Evolutionary conservation across 2,329 filamentous ascomycete species (phyloP), one percentile per base, ranked within the genome.

Genomic region (Diaporthe citriasiana): DNA sequence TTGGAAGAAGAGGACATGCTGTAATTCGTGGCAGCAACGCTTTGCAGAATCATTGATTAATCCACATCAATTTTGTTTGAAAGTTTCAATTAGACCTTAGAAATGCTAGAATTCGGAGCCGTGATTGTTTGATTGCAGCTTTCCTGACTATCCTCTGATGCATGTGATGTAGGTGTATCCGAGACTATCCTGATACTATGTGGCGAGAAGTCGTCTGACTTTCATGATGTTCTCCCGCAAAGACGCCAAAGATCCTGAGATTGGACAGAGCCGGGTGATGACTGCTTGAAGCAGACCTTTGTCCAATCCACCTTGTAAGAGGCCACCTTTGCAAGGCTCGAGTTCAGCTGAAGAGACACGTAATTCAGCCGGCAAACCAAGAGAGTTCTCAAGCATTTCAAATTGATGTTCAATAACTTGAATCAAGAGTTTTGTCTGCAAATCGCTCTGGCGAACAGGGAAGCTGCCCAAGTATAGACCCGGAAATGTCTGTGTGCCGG

Each of bases 351-450:
- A 47, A 15, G 42, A 50, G 4, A 50, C 10, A 33, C 42, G 42
- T 19, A 65, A 47, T 13, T 65, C 59, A 7, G 5, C 27, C 15
- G 59, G 59, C 42, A 65, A 33, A 15, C 42, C 59, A 4, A 65
- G 27, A 19, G 27, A 13, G 9, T 47, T 35, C 27, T 65, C 59
- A 22, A 65, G 30, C 42, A 65, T 47, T 33, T 65, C 59, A 35
- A 65, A 65, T 30, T 65, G 40, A n/a, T 65, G 42, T 12, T 65
- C 42, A 35, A 65, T 50, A 12, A 65, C 50, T n/a, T 47, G 59
- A 7, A 65, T n/a, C 25, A 65, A 9, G 22, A 65, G 33, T 4
- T 65, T 65, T 1, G 59, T 65, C 42, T 65, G 59, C 19, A 65
- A n/a, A 35, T 47, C 50, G 27, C 17, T 47, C 59, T 65, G 59